Percentiles rank a stretch among this genome's conserved stretches.
Evolutionary conservation across 2,329 filamentous ascomycete genomes (phyloP).

Genomic region (Colletotrichum chlorophyti): DNA sequence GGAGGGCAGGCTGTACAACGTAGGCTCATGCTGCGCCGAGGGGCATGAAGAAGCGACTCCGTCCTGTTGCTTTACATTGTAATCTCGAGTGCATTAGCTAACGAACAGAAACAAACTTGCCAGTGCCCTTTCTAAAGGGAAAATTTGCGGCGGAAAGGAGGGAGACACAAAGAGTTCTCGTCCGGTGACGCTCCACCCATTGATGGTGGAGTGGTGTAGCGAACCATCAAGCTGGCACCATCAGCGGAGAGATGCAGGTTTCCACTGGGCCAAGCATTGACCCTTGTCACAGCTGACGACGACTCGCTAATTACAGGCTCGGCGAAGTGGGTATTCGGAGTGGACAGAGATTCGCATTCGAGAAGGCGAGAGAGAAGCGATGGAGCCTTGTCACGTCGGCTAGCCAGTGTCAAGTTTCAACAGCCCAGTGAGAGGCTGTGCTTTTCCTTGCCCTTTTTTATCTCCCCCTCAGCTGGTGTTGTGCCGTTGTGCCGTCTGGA

Average conservation of each 20-base stretch:
- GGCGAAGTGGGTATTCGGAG: constrained; percentile 24
- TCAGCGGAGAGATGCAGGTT: constrained; percentile 23
- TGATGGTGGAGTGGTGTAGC: neutral
- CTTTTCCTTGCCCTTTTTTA: neutral
- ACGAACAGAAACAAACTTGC: too few species aligned
- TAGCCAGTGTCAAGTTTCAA: neutral
- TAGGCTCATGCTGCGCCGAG: too few species aligned
- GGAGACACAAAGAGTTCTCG: too few species aligned
- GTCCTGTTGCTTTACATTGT: too few species aligned
- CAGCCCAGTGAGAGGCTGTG: neutral
- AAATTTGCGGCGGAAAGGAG: constrained; percentile 2
- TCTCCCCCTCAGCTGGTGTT: too few species aligned
- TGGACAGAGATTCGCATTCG: constrained; percentile 13
- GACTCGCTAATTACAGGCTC: constrained; percentile 28
- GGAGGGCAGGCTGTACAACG: too few species aligned
- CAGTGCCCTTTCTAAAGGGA: too few species aligned
- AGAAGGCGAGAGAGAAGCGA: constrained; percentile 7
- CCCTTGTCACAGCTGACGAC: constrained; percentile 27
- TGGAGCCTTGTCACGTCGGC: neutral
- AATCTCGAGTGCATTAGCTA: too few species aligned
- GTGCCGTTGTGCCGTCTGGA: too few species aligned
- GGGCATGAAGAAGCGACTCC: too few species aligned
- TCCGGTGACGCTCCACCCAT: too few species aligned
- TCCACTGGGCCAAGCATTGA: constrained; percentile 2
- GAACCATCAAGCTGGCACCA: constrained; percentile 25